Conservation (phyloP, 192 early-diverging fungal genomes). For the Coemansia sp. region DNA sequence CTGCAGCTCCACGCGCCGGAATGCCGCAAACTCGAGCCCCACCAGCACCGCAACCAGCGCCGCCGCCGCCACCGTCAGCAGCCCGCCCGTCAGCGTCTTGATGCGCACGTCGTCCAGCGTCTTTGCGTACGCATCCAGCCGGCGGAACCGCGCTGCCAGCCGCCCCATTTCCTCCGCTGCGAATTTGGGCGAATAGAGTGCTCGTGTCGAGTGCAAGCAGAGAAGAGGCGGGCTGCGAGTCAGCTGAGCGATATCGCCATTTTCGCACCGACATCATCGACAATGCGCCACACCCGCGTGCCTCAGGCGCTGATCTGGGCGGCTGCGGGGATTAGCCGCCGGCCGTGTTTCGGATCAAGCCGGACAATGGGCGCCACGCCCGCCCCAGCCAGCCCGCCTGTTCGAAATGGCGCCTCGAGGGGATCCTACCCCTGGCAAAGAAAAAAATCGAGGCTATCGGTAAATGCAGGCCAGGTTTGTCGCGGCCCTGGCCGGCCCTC, state of each 20-base stretch:
- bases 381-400: neutral
- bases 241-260: constrained; percentile 1
- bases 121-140: constrained; percentile 90
- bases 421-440: neutral
- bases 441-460: neutral
- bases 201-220: neutral
- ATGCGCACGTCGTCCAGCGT: constrained; percentile 92
- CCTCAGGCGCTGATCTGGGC: constrained; percentile 1
- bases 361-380: constrained; percentile 1
- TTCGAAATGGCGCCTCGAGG: neutral
- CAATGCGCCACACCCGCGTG: constrained; percentile 1
- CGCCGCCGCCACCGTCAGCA: constrained; percentile 76
- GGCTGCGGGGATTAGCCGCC: neutral
- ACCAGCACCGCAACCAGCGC: constrained; percentile 73
- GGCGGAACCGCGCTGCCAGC: constrained; percentile 39
- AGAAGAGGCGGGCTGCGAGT: neutral
- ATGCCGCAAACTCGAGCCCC: constrained; percentile 79
- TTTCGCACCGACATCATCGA: neutral
- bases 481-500: constrained; percentile 2
- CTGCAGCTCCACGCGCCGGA: constrained; percentile 59
- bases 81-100: constrained; percentile 75
- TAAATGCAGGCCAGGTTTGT: neutral
- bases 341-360: constrained; percentile 1
- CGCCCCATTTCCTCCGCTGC: no score
- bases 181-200: no score